phyloP scores from a whole-genome alignment of 345 rosid species.

The Lepidium didymum region DNA sequence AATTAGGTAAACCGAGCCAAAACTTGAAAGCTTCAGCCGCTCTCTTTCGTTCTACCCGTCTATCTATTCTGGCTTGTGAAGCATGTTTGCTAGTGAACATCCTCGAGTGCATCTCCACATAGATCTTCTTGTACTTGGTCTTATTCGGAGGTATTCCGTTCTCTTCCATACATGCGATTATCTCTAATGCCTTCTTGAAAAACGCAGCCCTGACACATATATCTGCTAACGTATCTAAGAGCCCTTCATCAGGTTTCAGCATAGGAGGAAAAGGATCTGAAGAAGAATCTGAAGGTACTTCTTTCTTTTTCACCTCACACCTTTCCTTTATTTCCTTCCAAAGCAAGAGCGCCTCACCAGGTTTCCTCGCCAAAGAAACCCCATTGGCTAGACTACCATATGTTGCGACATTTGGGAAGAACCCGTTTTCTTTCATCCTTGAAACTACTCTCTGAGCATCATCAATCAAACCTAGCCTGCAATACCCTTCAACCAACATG shows the following conservation, averaged over 20 bases:
- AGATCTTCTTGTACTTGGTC: conserved; percentile 78
- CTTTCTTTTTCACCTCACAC: conserved; percentile 30
- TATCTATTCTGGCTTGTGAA: conserved; percentile 70
- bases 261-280: conserved; percentile 31
- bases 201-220: conserved; percentile 86
- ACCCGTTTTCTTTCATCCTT: conserved; percentile 65
- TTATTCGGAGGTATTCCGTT: conserved; percentile 78
- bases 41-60: conserved; percentile 74
- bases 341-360: conserved; percentile 88
- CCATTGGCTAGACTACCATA: conserved; percentile 83
- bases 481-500: conserved; percentile 82
- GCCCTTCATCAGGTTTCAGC: conserved; percentile 66
- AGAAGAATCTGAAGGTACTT: conserved; percentile 29
- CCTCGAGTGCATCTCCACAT: conserved; percentile 93
- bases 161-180: conserved; percentile 92
- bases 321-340: conserved; percentile 89
- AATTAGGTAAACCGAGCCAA: conserved; percentile 92
- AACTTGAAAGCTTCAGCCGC: conserved; percentile 97
- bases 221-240: conserved; percentile 73
- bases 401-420: conserved; percentile 70
- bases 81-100: conserved; percentile 97
- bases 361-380: conserved; percentile 79
- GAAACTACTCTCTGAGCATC: conserved; percentile 66
- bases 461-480: conserved; percentile 65
- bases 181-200: conserved; percentile 84